Percentiles rank a stretch among this genome's conserved stretches.
These are phyloP conservation scores for Cercospora sp. DNA, from an alignment of 2,329 filamentous ascomycete genomes.

Conservation along the genomic window DNA sequence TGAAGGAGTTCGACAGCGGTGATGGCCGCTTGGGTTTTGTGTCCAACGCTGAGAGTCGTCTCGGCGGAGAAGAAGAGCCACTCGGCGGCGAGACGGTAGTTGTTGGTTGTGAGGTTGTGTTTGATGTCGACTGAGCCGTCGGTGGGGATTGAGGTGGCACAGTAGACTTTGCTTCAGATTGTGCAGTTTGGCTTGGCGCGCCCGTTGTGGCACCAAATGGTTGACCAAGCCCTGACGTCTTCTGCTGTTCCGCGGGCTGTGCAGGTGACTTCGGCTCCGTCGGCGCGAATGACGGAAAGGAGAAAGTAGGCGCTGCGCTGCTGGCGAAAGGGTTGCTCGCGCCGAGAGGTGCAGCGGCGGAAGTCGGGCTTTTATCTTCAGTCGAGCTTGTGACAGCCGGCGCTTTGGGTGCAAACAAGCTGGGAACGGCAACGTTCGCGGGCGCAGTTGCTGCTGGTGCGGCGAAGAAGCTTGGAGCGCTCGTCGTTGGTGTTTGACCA, in stretches of 20 bases:
- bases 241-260: not conserved
- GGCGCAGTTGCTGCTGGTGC: conserved; percentile 2
- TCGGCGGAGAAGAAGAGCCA: conserved; percentile 23
- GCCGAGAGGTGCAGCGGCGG: not conserved
- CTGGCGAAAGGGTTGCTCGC: conserved; percentile 10
- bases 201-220: conserved; percentile 10
- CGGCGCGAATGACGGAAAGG: conserved; percentile 1
- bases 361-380: not conserved
- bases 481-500: conserved; percentile 1
- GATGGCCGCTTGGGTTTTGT: conserved; percentile 38
- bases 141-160: conserved; percentile 17
- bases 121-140: conserved; percentile 14
- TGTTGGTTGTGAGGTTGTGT: conserved; percentile 11
- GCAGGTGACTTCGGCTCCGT: conserved; percentile 2
- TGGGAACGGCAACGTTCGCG: not conserved
- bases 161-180: conserved; percentile 28
- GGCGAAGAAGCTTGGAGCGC: conserved; percentile 9
- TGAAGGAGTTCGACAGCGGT: conserved; percentile 38
- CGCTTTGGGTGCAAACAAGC: conserved; percentile 12
- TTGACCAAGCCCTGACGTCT: conserved; percentile 4
- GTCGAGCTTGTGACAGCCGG: not conserved
- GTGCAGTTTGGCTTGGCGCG: conserved; percentile 19
- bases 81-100: conserved; percentile 12
- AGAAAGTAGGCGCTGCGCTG: conserved; percentile 6
- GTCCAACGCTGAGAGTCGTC: conserved; percentile 21